Evolutionary conservation across 2,329 filamentous ascomycete genomes (phyloP).

Genomic region (Colletotrichum echinochloae): DNA sequence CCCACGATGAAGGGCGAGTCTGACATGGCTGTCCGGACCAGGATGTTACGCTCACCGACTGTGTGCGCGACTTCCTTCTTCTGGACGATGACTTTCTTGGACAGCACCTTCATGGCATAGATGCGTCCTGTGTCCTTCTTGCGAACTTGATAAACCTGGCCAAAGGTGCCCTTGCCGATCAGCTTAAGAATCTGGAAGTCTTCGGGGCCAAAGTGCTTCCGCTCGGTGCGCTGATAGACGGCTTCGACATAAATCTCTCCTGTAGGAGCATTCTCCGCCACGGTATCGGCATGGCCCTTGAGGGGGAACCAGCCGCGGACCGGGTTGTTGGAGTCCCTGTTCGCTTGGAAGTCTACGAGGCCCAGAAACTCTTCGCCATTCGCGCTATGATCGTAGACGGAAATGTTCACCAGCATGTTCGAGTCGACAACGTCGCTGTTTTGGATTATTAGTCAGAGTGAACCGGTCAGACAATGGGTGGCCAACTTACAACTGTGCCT

Average conservation of each 20-base stretch:
- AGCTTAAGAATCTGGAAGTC: constrained; percentile 97
- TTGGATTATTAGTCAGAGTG: constrained; percentile 26
- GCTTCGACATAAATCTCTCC: constrained; percentile 93
- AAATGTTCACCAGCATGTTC: constrained; percentile 90
- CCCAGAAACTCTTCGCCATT: constrained; percentile 92
- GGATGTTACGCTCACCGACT: constrained; percentile 94
- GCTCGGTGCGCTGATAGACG: constrained; percentile 86
- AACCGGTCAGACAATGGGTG: constrained; percentile 42
- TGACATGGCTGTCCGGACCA: constrained; percentile 94
- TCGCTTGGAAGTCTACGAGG: constrained; percentile 84
- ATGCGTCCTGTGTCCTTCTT: constrained; percentile 97
- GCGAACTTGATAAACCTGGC: constrained; percentile 97
- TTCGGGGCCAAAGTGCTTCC: constrained; percentile 91
- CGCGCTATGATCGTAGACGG: constrained; percentile 86
- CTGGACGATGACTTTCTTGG: constrained; percentile 99
- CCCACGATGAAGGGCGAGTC: constrained; percentile 98
- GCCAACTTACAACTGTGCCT: constrained; percentile 87
- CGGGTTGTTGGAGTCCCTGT: constrained; percentile 73
- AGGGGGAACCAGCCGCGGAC: constrained; percentile 89
- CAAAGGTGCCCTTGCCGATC: constrained; percentile 98
- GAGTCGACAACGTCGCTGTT: constrained; percentile 90
- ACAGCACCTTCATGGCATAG: constrained; percentile 99
- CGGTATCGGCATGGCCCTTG: constrained; percentile 78
- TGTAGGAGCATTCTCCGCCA: constrained; percentile 77
- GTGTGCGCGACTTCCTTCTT: constrained; percentile 99